A percentile compares a stretch with the other conserved stretches of the same genome.
Evolutionary conservation across 1,139 yeast species (phyloP).

Genomic region (Candida mesenterica): DNA sequence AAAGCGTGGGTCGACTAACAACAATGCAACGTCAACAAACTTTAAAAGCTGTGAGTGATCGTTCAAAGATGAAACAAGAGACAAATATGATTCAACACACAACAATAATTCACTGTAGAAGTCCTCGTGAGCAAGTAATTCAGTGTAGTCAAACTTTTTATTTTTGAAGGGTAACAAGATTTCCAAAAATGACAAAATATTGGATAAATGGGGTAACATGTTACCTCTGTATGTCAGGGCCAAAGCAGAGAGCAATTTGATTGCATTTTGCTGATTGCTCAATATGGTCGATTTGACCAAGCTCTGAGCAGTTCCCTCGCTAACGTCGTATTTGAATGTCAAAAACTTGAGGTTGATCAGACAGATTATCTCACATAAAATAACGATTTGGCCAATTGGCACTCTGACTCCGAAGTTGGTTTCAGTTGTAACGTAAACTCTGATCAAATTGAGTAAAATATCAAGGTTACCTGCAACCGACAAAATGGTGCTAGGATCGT

Average conservation of each 20-base stretch:
- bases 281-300: slow-evolving; percentile 42
- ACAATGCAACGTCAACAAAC: slow-evolving; percentile 46
- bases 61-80: slow-evolving; percentile 29
- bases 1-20: slow-evolving; percentile 43
- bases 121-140: slow-evolving; percentile 32
- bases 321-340: slow-evolving; percentile 56
- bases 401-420: slow-evolving; percentile 48
- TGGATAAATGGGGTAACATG: slow-evolving; percentile 47
- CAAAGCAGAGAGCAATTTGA: slow-evolving; percentile 39
- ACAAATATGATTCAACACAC: slow-evolving; percentile 28
- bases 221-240: slow-evolving; percentile 43
- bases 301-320: slow-evolving; percentile 46
- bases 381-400: slow-evolving; percentile 58
- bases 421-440: slow-evolving; percentile 43
- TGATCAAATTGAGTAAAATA: slow-evolving; percentile 43
- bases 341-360: slow-evolving; percentile 54
- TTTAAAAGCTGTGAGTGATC: slow-evolving; percentile 43
- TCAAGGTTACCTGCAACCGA: slow-evolving; percentile 51
- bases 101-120: slow-evolving; percentile 30
- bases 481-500: slow-evolving; percentile 49
- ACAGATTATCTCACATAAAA: slow-evolving; percentile 49
- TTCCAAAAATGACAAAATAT: slow-evolving; percentile 53
- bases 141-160: slow-evolving; percentile 31
- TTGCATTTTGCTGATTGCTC: slow-evolving; percentile 44
- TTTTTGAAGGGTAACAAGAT: slow-evolving; percentile 50